Evolutionary conservation across 2,329 filamentous ascomycete species (phyloP).

Genomic region (Trichoderma brevicompactum): DNA sequence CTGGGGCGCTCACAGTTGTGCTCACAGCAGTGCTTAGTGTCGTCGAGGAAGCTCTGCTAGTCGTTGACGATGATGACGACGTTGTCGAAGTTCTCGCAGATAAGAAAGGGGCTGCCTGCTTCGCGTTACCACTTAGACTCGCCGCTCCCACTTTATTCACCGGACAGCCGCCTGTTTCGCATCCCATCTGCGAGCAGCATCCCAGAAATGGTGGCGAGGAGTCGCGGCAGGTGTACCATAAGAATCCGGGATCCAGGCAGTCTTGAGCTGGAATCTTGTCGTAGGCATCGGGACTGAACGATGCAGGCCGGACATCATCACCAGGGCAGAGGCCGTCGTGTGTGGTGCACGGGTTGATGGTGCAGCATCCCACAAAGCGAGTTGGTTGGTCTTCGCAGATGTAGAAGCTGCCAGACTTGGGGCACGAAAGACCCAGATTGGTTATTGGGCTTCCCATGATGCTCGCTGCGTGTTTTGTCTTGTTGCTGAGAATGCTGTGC

Average conservation of each 20-base stretch:
- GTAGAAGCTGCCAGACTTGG: slow-evolving; percentile 43
- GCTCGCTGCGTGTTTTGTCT: neutral
- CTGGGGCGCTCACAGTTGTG: neutral
- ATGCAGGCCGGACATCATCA: slow-evolving; percentile 35
- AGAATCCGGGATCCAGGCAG: slow-evolving; percentile 36
- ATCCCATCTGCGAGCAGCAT: slow-evolving; percentile 42
- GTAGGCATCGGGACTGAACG: slow-evolving; percentile 38
- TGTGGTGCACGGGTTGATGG: slow-evolving; percentile 41
- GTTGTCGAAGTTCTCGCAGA: neutral
- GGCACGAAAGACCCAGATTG: slow-evolving; percentile 40
- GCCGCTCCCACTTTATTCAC: slow-evolving; percentile 34
- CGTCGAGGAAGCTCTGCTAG: neutral
- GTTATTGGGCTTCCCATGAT: slow-evolving; percentile 28
- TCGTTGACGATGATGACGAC: neutral
- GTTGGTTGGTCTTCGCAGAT: slow-evolving; percentile 40
- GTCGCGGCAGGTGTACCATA: slow-evolving; percentile 44
- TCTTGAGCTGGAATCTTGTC: slow-evolving; percentile 39
- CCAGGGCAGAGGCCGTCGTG: slow-evolving; percentile 42
- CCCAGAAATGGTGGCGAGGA: slow-evolving; percentile 44
- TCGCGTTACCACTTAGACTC: slow-evolving; percentile 33
- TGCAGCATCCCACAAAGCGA: slow-evolving; percentile 50
- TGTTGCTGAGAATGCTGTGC: neutral
- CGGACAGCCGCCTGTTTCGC: slow-evolving; percentile 35
- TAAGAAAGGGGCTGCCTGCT: slow-evolving; percentile 20
- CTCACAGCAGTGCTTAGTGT: slow-evolving; percentile 7